These are phyloP conservation scores for Fusarium sublunatum DNA, from an alignment of 2,329 filamentous ascomycete species.

Conservation along the genomic window DNA sequence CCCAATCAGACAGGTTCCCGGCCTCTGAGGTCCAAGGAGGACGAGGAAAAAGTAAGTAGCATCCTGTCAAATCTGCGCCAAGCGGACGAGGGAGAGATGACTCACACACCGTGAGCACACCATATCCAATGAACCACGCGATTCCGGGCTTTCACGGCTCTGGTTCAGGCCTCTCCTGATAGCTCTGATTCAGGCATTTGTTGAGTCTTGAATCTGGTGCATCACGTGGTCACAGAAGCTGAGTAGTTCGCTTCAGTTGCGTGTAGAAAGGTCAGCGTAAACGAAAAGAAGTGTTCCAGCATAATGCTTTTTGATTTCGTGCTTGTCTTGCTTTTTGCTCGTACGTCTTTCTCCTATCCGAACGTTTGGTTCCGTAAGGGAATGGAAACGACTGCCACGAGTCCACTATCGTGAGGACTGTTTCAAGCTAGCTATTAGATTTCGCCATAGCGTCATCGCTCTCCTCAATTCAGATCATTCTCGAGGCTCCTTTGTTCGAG, in stretches of 20 bases:
- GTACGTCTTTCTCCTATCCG: conserved; percentile 40
- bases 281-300: conserved; percentile 35
- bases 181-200: conserved; percentile 13
- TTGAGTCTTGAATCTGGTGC: conserved; percentile 15
- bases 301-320: conserved; percentile 50
- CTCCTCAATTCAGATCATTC: conserved; percentile 48
- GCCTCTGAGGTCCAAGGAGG: conserved; percentile 26
- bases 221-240: conserved; percentile 32
- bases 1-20: conserved; percentile 43
- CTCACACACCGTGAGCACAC: conserved; percentile 46
- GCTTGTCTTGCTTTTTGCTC: conserved; percentile 49
- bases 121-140: conserved; percentile 31
- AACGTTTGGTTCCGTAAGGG: conserved; percentile 43
- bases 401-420: conserved; percentile 49
- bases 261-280: conserved; percentile 19
- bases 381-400: conserved; percentile 42
- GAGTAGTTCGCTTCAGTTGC: conserved; percentile 27
- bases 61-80: conserved; percentile 30
- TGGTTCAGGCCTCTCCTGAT: conserved; percentile 16
- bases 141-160: conserved; percentile 30
- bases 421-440: conserved; percentile 53
- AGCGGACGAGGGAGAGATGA: conserved; percentile 36
- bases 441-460: conserved; percentile 52
- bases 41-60: conserved; percentile 11
- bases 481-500: conserved; percentile 35